Conservation (phyloP, 192 early-diverging fungal genomes). For the Piromyces sp. region DNA sequence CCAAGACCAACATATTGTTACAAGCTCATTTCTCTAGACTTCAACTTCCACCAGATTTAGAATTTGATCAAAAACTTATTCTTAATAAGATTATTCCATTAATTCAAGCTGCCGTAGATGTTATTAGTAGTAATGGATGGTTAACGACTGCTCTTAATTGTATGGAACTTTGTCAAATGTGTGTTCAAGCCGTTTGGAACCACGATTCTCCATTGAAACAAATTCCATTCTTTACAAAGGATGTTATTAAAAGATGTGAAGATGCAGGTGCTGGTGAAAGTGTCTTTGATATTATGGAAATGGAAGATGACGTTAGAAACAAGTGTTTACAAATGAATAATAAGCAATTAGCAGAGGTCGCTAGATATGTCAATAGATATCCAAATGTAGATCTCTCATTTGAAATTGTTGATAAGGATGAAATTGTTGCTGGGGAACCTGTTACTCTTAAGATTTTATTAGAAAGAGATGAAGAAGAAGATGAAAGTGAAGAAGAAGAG, state of each 20-base stretch:
- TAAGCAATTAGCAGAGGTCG: constrained; percentile 58
- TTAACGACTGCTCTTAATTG: constrained; percentile 68
- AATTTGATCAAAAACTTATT: constrained; percentile 68
- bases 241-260: constrained; percentile 55
- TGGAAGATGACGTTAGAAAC: constrained; percentile 72
- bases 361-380: constrained; percentile 75
- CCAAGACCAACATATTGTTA: constrained; percentile 81
- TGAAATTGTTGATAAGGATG: constrained; percentile 35
- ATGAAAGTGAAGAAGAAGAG: constrained; percentile 27
- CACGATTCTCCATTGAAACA: constrained; percentile 78
- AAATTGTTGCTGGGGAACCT: constrained; percentile 36
- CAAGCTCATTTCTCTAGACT: constrained; percentile 90
- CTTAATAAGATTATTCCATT: constrained; percentile 54
- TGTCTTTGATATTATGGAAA: constrained; percentile 86
- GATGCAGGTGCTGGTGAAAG: constrained; percentile 45
- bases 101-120: constrained; percentile 85
- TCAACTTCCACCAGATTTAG: constrained; percentile 75
- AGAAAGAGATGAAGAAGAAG: constrained; percentile 71
- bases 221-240: constrained; percentile 63
- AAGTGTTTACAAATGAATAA: constrained; percentile 32
- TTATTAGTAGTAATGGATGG: constrained; percentile 82
- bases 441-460: constrained; percentile 52
- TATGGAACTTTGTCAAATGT: constrained; percentile 97
- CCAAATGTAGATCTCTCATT: constrained; percentile 76
- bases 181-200: constrained; percentile 93